Evolutionary conservation across 495 filamentous ascomycete genomes (phyloP).

Genomic region (Tuber aestivum): DNA sequence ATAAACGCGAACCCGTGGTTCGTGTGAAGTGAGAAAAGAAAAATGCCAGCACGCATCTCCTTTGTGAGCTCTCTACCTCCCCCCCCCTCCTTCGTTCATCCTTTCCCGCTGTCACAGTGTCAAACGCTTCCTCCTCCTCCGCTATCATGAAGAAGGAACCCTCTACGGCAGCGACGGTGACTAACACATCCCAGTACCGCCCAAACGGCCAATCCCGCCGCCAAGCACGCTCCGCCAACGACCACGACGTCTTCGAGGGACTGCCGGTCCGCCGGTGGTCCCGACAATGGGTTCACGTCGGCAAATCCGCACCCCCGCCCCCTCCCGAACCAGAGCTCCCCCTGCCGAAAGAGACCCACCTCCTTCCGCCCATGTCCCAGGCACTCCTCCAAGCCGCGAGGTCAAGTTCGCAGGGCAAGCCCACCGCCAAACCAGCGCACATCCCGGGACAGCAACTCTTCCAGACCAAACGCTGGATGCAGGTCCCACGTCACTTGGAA

Average conservation of each 20-base stretch:
- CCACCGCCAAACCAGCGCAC: constrained; percentile 47
- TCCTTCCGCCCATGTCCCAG: constrained; percentile 71
- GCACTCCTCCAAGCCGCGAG: constrained; percentile 79
- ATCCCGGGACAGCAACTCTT: constrained; percentile 54
- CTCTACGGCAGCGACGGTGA: background rate
- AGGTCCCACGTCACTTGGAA: constrained; percentile 70
- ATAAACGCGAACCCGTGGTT: constrained; percentile 3
- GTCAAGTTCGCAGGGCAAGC: constrained; percentile 64
- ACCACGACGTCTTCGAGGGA: constrained; percentile 94
- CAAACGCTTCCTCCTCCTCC: constrained; percentile 22
- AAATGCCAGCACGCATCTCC: constrained; percentile 41
- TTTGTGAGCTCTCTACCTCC: constrained; percentile 31
- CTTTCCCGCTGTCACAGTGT: constrained; percentile 12
- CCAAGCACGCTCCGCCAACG: constrained; percentile 66
- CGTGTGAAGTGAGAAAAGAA: background rate
- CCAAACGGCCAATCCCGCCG: constrained; percentile 63
- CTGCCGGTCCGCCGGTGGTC: constrained; percentile 90
- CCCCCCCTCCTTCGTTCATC: background rate
- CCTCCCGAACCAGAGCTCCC: constrained; percentile 58
- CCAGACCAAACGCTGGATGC: constrained; percentile 68
- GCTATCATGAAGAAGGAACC: constrained; percentile 20
- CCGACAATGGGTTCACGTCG: constrained; percentile 62
- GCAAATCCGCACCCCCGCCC: constrained; percentile 45
- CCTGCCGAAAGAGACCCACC: constrained; percentile 79
- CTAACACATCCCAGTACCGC: constrained; percentile 45